Evolutionary conservation across 2,329 filamentous ascomycete species (phyloP).

Genomic region (Fusarium newnesense): DNA sequence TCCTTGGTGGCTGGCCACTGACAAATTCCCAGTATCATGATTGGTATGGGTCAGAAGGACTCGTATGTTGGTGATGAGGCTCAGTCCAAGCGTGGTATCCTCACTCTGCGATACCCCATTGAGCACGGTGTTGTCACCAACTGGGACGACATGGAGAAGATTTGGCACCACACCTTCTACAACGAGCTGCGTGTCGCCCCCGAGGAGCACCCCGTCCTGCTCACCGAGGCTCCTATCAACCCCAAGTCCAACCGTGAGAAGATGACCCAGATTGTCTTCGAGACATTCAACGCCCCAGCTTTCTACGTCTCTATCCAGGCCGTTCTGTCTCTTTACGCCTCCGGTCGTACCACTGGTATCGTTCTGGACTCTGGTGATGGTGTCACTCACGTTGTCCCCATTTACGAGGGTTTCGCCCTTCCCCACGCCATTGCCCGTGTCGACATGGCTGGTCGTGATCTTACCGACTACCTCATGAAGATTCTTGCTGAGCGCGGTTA

Average conservation of each 20-base stretch:
- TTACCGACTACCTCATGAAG: conserved; percentile 99
- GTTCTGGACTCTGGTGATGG: conserved; percentile 99
- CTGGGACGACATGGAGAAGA: conserved; percentile 99
- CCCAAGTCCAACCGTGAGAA: conserved; percentile 99
- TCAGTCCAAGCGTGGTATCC: conserved; percentile 99
- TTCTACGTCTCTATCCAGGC: conserved; percentile 99
- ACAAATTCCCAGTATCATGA: conserved; percentile 86
- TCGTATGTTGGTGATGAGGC: conserved; percentile 99
- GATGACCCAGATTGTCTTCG: conserved; percentile 99
- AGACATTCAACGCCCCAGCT: conserved; percentile 99
- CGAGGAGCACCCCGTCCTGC: conserved; percentile 99
- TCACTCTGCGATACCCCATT: conserved; percentile 99
- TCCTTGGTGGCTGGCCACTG: conserved; percentile 27
- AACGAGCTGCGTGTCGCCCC: conserved; percentile 99
- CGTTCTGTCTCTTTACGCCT: conserved; percentile 98
- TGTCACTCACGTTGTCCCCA: conserved; percentile 99
- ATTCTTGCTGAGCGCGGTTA: conserved; percentile 99
- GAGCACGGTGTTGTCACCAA: conserved; percentile 99
- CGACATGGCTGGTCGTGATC: conserved; percentile 99
- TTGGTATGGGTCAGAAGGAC: conserved; percentile 99
- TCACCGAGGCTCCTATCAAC: conserved; percentile 99
- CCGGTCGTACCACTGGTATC: conserved; percentile 99
- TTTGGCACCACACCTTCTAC: conserved; percentile 99
- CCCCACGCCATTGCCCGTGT: conserved; percentile 99
- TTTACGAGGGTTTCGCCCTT: conserved; percentile 99